Evolutionary conservation across 352 stramenopile genomes (phyloP).

Genomic region (Phytopythium helicoides): DNA sequence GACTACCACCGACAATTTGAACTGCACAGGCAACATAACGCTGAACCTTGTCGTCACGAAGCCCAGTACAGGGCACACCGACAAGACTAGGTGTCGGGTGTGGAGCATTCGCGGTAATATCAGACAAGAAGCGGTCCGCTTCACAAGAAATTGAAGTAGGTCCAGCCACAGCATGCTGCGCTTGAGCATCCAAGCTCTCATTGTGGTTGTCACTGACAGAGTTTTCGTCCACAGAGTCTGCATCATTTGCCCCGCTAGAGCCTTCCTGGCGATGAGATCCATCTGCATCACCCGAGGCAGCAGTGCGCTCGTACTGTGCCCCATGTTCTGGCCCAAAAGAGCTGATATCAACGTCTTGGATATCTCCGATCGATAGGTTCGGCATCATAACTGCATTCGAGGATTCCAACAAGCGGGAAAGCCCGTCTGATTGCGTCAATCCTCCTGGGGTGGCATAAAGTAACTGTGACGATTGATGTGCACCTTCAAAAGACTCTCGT

Average conservation of each 20-base stretch:
- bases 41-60: constrained; percentile 63
- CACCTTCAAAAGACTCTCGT: neutral
- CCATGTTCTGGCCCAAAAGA: constrained; percentile 21
- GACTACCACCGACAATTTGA: constrained; percentile 71
- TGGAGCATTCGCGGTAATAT: neutral
- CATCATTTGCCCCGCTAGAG: too few species aligned
- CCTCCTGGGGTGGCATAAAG: constrained; percentile 14
- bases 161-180: neutral
- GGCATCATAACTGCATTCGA: constrained; percentile 36
- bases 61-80: constrained; percentile 52
- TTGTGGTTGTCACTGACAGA: neutral
- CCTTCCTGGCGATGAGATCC: neutral
- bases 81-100: constrained; percentile 3
- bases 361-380: constrained; percentile 56
- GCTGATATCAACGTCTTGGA: constrained; percentile 56
- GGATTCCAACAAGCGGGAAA: constrained; percentile 33
- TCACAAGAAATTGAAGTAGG: neutral
- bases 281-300: neutral
- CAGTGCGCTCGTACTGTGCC: neutral
- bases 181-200: constrained; percentile 1
- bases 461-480: constrained; percentile 8
- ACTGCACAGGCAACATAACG: constrained; percentile 61
- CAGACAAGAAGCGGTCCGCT: neutral
- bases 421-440: constrained; percentile 16
- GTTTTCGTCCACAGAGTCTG: neutral